Evolutionary conservation across 129 eudicot genomes (phyloP).

Genomic region (Kitagawia praeruptora): DNA sequence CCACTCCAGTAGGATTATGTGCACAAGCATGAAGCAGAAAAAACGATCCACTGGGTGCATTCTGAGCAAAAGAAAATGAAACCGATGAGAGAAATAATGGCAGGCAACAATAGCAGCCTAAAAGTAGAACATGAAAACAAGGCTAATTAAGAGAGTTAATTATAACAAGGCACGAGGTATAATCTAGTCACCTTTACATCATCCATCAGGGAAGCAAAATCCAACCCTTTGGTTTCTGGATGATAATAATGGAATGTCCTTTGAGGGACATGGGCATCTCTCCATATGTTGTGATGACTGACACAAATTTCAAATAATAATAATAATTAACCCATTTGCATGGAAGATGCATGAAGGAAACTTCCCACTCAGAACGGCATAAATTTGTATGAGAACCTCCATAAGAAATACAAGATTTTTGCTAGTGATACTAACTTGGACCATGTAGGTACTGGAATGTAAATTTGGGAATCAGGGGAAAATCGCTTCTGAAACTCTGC

Average conservation of each 20-base stretch:
- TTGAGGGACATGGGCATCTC: slow-evolving; percentile 85
- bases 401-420: not conserved
- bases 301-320: slow-evolving; percentile 15
- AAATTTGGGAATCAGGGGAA: slow-evolving; percentile 84
- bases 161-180: not conserved
- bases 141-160: not conserved
- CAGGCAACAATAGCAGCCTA: slow-evolving; percentile 1
- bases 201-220: slow-evolving; percentile 74
- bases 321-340: not conserved
- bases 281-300: slow-evolving; percentile 99
- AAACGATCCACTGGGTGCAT: slow-evolving; percentile 94
- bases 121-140: not conserved
- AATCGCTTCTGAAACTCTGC: slow-evolving; percentile 93
- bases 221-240: slow-evolving; percentile 85
- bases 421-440: slow-evolving; percentile 54
- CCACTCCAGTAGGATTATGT: slow-evolving; percentile 98
- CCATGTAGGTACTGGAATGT: slow-evolving; percentile 95
- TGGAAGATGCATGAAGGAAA: not conserved
- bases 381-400: not conserved
- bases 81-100: not conserved
- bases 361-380: not conserved
- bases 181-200: slow-evolving; percentile 59
- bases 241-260: slow-evolving; percentile 79
- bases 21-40: slow-evolving; percentile 99
- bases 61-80: slow-evolving; percentile 27